Evolutionary conservation across 441 rosid species (phyloP), one percentile per base, ranked within the genome.

Genomic region (Erodium moschatum): DNA sequence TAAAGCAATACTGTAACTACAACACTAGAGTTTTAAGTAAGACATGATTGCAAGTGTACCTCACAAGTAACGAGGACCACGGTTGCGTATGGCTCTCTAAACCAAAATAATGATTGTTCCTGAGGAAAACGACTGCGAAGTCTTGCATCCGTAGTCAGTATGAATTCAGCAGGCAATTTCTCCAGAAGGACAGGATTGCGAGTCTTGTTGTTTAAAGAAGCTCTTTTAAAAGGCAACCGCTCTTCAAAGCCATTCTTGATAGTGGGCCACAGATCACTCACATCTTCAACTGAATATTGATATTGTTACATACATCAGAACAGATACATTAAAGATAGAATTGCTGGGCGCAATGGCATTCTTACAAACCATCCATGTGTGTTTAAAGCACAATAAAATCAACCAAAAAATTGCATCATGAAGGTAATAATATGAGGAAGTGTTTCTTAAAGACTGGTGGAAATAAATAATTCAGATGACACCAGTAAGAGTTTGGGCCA

Each of bases 61-160:
- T 95, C 98, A 81, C 99, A 95, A 1, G 98, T 90, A 61, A 92
- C 99, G 42, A 95, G 90, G 77, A 95, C 89, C 33, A 95, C 74
- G 61, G 93, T 89, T 64, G 98, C 95, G 72, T 89, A 95, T 2
- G 98, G 99, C 73, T 95, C 99, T 65, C 97, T 80, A 73, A 92
- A 95, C 97, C 97, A 95, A 77, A 83, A 87, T 67, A 92, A 67
- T 21, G 82, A 83, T 35, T 92, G 99, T 75, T 95, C 97, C 74
- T 85, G 97, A 0, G 97, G 96, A 81, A 84, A 92, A 66, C 99
- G 87, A 72, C 98, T 95, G 44, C 98, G 92, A 38, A 95, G 96
- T 67, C 97, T 86, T 2, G 93, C 76, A 81, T 95, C 98, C 6
- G 97, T 95, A 1, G 99, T 95, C 69, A 92, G 75, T 71, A 95